Evolutionary conservation across 2,329 filamentous ascomycete species (phyloP).

Genomic region (Fusarium begoniae): DNA sequence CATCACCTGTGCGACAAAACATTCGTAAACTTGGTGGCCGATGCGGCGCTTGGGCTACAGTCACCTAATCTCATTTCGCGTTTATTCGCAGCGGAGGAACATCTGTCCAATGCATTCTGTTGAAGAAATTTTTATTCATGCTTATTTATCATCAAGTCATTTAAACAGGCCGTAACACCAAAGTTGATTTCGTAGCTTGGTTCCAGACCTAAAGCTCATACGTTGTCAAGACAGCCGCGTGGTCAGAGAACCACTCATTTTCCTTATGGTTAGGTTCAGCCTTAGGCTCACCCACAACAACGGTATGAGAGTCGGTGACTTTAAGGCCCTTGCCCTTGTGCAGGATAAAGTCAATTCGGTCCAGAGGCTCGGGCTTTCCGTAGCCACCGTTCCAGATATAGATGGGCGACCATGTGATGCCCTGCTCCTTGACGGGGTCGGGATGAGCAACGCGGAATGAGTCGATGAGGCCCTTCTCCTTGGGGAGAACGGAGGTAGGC

Average conservation of each 20-base stretch:
- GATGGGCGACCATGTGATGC: slow-evolving; percentile 54
- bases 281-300: slow-evolving; percentile 48
- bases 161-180: background rate
- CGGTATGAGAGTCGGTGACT: slow-evolving; percentile 43
- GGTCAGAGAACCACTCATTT: slow-evolving; percentile 56
- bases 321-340: slow-evolving; percentile 48
- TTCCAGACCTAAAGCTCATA: slow-evolving; percentile 36
- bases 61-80: background rate
- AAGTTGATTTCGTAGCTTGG: background rate
- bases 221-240: slow-evolving; percentile 47
- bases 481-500: slow-evolving; percentile 51
- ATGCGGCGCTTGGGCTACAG: background rate
- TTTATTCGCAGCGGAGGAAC: background rate
- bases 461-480: slow-evolving; percentile 50
- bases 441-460: slow-evolving; percentile 51
- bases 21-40: background rate
- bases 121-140: background rate
- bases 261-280: slow-evolving; percentile 47
- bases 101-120: background rate
- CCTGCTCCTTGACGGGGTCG: slow-evolving; percentile 46
- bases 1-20: too few relatives aligned
- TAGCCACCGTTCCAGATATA: slow-evolving; percentile 45
- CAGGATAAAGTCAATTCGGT: slow-evolving; percentile 56
- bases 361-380: slow-evolving; percentile 51
- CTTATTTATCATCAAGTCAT: slow-evolving; percentile 9